These are phyloP conservation scores for Suillus brevipes DNA, from an alignment of 768 basidiomycete genomes.

Conservation along the genomic window DNA sequence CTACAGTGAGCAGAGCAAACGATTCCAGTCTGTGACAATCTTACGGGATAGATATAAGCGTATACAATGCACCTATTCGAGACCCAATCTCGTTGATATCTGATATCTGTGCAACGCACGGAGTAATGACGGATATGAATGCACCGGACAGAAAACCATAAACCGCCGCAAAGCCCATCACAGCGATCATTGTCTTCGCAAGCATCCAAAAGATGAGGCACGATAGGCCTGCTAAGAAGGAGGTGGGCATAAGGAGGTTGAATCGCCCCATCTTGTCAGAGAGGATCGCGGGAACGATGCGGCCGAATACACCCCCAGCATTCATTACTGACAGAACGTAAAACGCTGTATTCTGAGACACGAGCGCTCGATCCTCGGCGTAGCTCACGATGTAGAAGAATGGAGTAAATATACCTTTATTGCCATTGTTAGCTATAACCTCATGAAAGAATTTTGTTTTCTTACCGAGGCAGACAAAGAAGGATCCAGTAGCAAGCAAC, in stretches of 20 bases:
- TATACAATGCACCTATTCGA: conserved; percentile 65
- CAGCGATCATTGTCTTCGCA: conserved; percentile 36
- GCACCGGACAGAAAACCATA: conserved; percentile 71
- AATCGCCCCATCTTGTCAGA: conserved; percentile 68
- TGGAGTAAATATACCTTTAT: conserved; percentile 66
- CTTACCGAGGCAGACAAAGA: conserved; percentile 62
- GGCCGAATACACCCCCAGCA: conserved; percentile 64
- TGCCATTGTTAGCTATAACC: not conserved
- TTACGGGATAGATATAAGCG: conserved; percentile 67
- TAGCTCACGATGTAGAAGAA: conserved; percentile 71
- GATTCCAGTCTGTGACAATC: conserved; percentile 29
- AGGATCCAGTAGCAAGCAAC: conserved; percentile 54
- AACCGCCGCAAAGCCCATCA: conserved; percentile 52
- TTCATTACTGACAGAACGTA: conserved; percentile 68
- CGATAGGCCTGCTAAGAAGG: conserved; percentile 61
- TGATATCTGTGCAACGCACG: conserved; percentile 68
- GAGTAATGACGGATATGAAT: conserved; percentile 66
- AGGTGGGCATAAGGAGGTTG: conserved; percentile 64
- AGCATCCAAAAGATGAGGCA: conserved; percentile 61
- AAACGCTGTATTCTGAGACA: conserved; percentile 44
- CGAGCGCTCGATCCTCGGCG: conserved; percentile 42
- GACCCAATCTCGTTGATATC: conserved; percentile 57
- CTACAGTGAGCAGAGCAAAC: not conserved
- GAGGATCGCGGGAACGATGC: conserved; percentile 60
- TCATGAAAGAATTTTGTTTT: not conserved